phyloP scores from a whole-genome alignment of 306 rosid genomes.

The Dalbergia cultrata region DNA sequence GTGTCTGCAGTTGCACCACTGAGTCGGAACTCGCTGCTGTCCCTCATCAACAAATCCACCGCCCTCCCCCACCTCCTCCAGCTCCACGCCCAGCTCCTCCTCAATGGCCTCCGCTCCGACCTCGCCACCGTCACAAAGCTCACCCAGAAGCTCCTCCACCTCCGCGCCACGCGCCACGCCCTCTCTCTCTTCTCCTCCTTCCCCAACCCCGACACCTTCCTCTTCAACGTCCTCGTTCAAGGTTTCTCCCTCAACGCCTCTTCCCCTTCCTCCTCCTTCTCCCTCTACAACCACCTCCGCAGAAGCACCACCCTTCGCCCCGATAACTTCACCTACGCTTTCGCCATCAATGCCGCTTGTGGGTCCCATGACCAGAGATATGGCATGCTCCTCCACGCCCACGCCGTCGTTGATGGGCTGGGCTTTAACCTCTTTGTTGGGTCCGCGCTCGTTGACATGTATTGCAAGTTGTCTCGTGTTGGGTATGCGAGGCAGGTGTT shows the following conservation, averaged over 20 bases:
- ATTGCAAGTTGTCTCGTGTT: conserved; percentile 65
- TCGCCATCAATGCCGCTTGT: conserved; percentile 69
- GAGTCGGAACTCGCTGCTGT: conserved; percentile 61
- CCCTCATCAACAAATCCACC: conserved; percentile 60
- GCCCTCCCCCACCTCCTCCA: conserved; percentile 65
- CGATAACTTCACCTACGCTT: conserved; percentile 74
- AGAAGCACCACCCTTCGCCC: conserved; percentile 61
- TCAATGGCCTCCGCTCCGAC: conserved; percentile 74
- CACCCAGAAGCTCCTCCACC: conserved; percentile 80
- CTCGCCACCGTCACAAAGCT: conserved; percentile 84
- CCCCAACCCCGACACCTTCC: conserved; percentile 82
- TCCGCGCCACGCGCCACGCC: conserved; percentile 70
- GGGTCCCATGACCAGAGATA: conserved; percentile 47
- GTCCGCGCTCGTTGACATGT: conserved; percentile 72
- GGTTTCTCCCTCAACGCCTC: conserved; percentile 67
- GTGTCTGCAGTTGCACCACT: conserved; percentile 31
- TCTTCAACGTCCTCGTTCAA: conserved; percentile 78
- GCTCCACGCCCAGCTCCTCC: conserved; percentile 80
- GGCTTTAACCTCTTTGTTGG: conserved; percentile 69
- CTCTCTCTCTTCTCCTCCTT: conserved; percentile 70
- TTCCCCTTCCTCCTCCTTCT: conserved; percentile 64
- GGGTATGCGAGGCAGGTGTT: conserved; percentile 81
- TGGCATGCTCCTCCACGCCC: conserved; percentile 73
- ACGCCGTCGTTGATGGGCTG: conserved; percentile 72
- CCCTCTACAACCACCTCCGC: conserved; percentile 68